phyloP scores from a whole-genome alignment of 2,329 filamentous ascomycete genomes.

The Penicillium sp. region DNA sequence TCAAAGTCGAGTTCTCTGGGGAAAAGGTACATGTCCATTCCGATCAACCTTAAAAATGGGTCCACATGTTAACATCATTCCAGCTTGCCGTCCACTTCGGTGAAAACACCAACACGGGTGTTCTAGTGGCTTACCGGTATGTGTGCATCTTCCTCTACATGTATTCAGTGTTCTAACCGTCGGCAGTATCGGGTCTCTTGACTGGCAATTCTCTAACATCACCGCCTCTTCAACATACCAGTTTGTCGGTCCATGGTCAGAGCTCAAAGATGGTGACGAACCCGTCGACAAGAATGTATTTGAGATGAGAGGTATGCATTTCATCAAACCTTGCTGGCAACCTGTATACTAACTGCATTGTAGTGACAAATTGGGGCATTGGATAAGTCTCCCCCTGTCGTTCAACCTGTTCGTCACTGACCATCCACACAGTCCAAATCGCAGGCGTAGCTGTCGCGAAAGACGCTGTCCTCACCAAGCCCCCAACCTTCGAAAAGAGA shows the following conservation, averaged over 20 bases:
- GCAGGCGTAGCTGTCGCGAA: conserved; percentile 49
- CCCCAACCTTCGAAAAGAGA: conserved; percentile 33
- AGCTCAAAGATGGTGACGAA: conserved; percentile 42
- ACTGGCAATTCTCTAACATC: conserved; percentile 62
- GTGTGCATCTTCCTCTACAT: background rate
- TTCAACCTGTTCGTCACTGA: conserved; percentile 11
- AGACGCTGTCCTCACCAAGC: conserved; percentile 45
- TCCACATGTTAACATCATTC: conserved; percentile 1
- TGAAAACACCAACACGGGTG: conserved; percentile 48
- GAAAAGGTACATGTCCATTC: conserved; percentile 34
- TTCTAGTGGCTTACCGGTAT: conserved; percentile 53
- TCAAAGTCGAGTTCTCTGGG: conserved; percentile 57
- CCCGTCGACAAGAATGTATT: conserved; percentile 49
- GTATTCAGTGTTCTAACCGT: background rate
- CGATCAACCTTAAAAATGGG: background rate
- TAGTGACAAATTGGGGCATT: conserved; percentile 60
- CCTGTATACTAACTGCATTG: conserved; percentile 1
- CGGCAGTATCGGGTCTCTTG: conserved; percentile 52
- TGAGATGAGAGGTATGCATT: conserved; percentile 47
- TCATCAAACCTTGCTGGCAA: background rate
- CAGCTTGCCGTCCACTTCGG: conserved; percentile 54
- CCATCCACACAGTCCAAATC: conserved; percentile 49
- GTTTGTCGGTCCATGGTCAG: conserved; percentile 48
- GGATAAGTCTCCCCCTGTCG: conserved; percentile 36
- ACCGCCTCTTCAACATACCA: conserved; percentile 56